Base-by-base conservation (phyloP, 2,329 filamentous ascomycete genomes). In the Cladosporium cucumerinum region DNA sequence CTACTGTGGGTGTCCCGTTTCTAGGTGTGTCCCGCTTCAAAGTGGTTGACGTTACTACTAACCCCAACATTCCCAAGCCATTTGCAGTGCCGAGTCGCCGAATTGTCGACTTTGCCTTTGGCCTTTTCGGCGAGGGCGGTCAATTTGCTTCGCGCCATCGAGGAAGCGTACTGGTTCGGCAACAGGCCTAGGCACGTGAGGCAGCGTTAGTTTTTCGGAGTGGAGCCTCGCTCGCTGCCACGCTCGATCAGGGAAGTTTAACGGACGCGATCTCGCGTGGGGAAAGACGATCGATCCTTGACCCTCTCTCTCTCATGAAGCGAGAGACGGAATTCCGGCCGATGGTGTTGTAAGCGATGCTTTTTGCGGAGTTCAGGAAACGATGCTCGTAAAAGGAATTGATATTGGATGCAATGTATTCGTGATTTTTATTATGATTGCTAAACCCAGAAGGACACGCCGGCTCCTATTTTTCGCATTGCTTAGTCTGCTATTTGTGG, bases 71-170 rank as follows among this genome's bases (percentile, higher is more conserved):
- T 34, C 11, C 32, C 32, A 34, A 34, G 32, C 8, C 10, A 21
- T 30, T 54, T 30, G 51, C 51, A 54, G 23, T 54, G 51, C 51
- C 51, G 51, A 32, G 18, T 51, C 51, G 54, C 32, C 54, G 54
- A 32, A 57, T n/a, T 55, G 39, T 12, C 39, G 39, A 46, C n/a
- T 10, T 18, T n/a, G 36, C n/a, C 39, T 46, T 16, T 4, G 10
- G 30, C 54, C 54, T 39, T 57, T 57, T 57, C 54, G 54, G 54
- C 54, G 32, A 57, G 32, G 23, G 55, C 43, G 46, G 46, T 54
- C 59, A 54, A 55, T 55, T 62, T 62, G 55, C 60, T 54, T 62
- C 60, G 60, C 60, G 60, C 55, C 60, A 62, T 55, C 23, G 59
- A 61, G 30, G 18, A 39, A 25, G 34, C 34, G 11, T 55, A 23